These are phyloP conservation scores for Lathyrus tuberosus DNA, from an alignment of 306 rosid genomes.

Conservation along the genomic window DNA sequence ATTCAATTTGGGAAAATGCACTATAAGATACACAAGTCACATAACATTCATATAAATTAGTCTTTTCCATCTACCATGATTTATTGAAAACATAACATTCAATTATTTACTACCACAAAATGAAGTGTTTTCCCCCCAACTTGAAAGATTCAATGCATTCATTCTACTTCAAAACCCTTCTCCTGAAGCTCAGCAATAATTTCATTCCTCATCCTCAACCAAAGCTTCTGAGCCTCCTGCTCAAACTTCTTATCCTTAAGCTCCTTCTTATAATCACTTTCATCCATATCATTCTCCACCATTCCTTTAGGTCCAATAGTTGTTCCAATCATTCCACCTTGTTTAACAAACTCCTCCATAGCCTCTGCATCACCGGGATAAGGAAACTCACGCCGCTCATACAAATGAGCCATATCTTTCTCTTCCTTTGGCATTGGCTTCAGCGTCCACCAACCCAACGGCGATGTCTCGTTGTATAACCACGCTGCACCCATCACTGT, in stretches of 20 bases:
- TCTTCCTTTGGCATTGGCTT: slow-evolving; percentile 88
- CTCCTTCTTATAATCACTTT: slow-evolving; percentile 63
- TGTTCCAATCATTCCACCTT: slow-evolving; percentile 93
- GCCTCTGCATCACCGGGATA: slow-evolving; percentile 93
- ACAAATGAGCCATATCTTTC: slow-evolving; percentile 80
- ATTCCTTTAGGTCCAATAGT: slow-evolving; percentile 81
- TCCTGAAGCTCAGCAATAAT: slow-evolving; percentile 82
- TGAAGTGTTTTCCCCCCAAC: too few relatives aligned
- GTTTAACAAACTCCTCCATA: slow-evolving; percentile 79
- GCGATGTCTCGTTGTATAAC: slow-evolving; percentile 85
- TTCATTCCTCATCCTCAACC: slow-evolving; percentile 91
- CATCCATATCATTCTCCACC: slow-evolving; percentile 68
- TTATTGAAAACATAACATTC: slow-evolving; percentile 31
- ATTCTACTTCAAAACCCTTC: slow-evolving; percentile 76
- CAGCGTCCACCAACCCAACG: slow-evolving; percentile 95
- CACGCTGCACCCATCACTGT: slow-evolving; percentile 66
- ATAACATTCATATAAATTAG: too few relatives aligned
- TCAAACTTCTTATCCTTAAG: slow-evolving; percentile 75
- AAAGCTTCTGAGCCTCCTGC: slow-evolving; percentile 81
- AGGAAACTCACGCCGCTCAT: slow-evolving; percentile 71
- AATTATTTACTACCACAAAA: too few relatives aligned
- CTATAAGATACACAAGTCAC: neutral
- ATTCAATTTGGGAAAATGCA: neutral
- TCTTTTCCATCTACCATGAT: neutral
- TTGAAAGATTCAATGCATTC: slow-evolving; percentile 19